phyloP scores from a whole-genome alignment of 2,329 filamentous ascomycete species.

The Phialophora verrucosa region DNA sequence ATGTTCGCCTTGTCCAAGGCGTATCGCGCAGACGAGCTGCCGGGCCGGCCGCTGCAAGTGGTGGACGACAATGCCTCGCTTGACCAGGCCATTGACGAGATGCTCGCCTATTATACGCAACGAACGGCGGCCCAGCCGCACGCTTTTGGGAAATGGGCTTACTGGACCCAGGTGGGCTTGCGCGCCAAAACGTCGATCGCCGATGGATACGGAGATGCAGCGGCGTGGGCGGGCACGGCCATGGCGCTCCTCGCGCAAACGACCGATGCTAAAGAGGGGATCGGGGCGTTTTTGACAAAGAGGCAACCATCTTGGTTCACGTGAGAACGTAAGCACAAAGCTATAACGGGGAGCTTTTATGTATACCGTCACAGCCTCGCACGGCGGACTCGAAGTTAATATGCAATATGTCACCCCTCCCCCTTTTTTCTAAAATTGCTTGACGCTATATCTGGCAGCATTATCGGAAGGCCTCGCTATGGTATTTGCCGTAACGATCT shows the following conservation, averaged over 20 bases:
- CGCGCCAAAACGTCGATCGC: background rate
- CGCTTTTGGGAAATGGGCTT: background rate
- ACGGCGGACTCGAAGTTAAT: background rate
- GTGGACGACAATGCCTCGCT: background rate
- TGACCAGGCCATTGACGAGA: background rate
- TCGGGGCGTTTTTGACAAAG: background rate
- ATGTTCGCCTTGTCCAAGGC: background rate
- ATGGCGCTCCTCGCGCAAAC: background rate
- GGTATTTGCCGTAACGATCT: background rate
- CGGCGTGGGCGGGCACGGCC: background rate
- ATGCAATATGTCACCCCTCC: background rate
- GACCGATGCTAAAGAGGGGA: background rate
- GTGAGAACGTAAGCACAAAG: background rate
- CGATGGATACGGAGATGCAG: background rate
- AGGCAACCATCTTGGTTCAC: background rate
- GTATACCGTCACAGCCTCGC: background rate
- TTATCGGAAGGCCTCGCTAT: background rate
- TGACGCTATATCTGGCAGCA: background rate
- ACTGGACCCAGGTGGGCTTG: background rate
- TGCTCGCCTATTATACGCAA: background rate
- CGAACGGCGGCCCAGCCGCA: background rate
- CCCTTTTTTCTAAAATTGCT: background rate
- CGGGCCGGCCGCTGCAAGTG: background rate
- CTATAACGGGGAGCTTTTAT: no score
- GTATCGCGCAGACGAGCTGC: background rate